Evolutionary conservation across 169 alveolate species (phyloP).

Genomic region (Fabrea salina): DNA sequence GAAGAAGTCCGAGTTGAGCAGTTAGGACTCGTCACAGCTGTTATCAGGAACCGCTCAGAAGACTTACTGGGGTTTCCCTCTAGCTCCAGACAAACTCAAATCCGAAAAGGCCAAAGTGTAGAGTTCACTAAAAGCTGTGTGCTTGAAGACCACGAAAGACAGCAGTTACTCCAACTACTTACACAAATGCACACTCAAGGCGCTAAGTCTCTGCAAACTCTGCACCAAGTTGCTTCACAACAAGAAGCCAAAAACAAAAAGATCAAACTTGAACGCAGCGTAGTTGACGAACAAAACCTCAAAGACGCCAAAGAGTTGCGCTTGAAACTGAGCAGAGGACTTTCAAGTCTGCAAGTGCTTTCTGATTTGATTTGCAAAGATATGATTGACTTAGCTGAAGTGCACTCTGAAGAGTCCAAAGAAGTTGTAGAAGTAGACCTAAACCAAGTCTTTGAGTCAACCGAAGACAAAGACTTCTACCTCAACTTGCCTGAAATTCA

Average conservation of each 20-base stretch:
- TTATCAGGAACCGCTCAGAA: not conserved
- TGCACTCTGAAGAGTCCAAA: not conserved
- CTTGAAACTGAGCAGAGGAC: not conserved
- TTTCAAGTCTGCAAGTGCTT: not conserved
- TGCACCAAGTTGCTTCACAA: not conserved
- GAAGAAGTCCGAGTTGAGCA: not conserved
- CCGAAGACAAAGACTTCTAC: conserved; percentile 22
- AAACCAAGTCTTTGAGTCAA: not conserved
- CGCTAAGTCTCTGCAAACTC: not conserved
- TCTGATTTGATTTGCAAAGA: not conserved
- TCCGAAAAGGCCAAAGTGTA: not conserved
- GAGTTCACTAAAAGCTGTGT: not conserved
- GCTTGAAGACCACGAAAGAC: not conserved
- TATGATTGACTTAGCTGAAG: not conserved
- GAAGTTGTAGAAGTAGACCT: not conserved
- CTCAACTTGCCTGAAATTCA: not conserved
- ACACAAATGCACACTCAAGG: not conserved
- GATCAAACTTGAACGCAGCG: not conserved
- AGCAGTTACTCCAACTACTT: not conserved
- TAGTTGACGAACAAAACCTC: not conserved
- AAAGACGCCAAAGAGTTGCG: not conserved
- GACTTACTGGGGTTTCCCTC: conserved; percentile 18
- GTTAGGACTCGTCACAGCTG: not conserved
- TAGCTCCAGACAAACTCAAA: not conserved
- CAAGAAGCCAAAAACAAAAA: not conserved